A percentile compares a stretch with the other conserved stretches of the same genome.
Conservation (phyloP, 257 asterid genomes). For the Solanum pinnatisectum region DNA sequence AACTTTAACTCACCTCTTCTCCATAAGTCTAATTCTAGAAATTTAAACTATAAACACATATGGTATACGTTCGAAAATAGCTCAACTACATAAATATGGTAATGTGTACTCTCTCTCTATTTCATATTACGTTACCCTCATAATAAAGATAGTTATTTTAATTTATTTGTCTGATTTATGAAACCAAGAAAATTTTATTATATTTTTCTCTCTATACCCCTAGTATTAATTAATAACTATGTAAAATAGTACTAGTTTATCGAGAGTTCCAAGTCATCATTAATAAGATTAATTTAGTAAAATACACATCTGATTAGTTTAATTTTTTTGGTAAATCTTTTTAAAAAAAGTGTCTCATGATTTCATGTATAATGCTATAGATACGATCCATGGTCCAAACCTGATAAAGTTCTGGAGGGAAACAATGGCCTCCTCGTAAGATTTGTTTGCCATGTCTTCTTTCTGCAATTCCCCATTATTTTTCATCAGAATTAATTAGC, state of each 20-base stretch:
- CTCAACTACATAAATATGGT: background rate
- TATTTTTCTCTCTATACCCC: background rate
- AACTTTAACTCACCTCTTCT: background rate
- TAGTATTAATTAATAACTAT: too few relatives aligned
- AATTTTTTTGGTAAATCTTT: background rate
- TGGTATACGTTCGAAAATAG: background rate
- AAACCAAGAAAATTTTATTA: too few relatives aligned
- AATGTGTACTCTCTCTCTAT: too few relatives aligned
- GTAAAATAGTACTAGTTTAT: too few relatives aligned
- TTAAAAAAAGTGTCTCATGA: background rate
- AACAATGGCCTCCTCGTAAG: constrained; percentile 67
- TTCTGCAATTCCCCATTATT: constrained; percentile 33
- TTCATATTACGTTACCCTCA: background rate
- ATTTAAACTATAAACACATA: background rate
- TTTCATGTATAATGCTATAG: background rate
- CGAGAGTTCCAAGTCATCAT: too few relatives aligned
- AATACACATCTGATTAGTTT: too few relatives aligned
- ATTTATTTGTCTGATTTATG: background rate
- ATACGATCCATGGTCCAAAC: constrained; percentile 16
- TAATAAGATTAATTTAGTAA: too few relatives aligned
- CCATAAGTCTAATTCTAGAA: background rate
- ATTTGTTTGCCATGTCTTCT: constrained; percentile 63
- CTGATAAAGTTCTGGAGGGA: constrained; percentile 71
- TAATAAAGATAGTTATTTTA: background rate
- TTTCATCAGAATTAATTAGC: background rate